phyloP scores from a whole-genome alignment of 2,329 filamentous ascomycete genomes.

The Xylaria polymorpha region DNA sequence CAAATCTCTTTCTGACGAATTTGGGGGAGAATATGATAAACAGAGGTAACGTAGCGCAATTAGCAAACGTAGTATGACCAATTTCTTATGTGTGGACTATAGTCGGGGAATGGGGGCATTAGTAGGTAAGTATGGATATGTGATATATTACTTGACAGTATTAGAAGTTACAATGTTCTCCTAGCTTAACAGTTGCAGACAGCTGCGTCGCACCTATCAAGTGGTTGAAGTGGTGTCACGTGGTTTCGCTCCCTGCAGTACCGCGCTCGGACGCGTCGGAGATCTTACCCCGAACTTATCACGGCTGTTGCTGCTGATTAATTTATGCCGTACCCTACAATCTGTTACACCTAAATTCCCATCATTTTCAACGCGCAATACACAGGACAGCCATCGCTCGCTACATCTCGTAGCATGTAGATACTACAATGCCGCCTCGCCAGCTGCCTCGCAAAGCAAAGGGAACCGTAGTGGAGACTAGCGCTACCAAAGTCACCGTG shows the following conservation, averaged over 20 bases:
- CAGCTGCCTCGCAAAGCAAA: constrained; percentile 31
- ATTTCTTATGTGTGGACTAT: neutral
- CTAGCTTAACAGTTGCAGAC: neutral
- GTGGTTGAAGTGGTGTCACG: constrained; percentile 19
- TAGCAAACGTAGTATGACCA: neutral
- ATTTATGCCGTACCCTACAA: constrained; percentile 5
- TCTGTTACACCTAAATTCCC: neutral
- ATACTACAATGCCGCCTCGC: constrained; percentile 36
- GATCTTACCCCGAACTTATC: constrained; percentile 9
- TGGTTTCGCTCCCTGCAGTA: constrained; percentile 19
- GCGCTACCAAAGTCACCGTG: constrained; percentile 40
- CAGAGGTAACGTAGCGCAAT: neutral
- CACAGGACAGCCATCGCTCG: neutral
- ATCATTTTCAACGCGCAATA: constrained; percentile 6
- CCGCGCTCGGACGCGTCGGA: constrained; percentile 31
- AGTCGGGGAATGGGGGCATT: neutral
- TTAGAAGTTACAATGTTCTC: no score
- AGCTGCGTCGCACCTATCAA: neutral
- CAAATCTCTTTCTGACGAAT: neutral
- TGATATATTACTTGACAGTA: neutral
- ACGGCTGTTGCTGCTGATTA: neutral
- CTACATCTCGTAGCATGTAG: neutral
- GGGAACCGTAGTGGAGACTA: constrained; percentile 28
- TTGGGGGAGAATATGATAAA: neutral
- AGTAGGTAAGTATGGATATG: no score